Evolutionary conservation across 495 filamentous ascomycete species (phyloP).

Genomic region (Penicillium lagena): DNA sequence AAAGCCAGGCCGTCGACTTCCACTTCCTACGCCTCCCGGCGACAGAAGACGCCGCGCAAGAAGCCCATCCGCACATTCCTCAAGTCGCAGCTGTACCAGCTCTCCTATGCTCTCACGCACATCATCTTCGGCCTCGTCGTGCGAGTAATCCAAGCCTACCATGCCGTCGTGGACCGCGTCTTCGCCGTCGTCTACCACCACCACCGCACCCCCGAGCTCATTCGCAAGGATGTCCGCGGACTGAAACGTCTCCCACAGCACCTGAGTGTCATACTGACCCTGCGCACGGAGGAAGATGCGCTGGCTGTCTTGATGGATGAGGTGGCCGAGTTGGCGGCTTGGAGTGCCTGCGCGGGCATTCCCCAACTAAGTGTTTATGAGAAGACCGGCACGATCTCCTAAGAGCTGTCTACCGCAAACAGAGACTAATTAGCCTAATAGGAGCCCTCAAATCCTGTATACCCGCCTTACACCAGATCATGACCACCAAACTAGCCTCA

Average conservation of each 20-base stretch:
- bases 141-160: constrained; percentile 70
- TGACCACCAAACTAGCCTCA: constrained; percentile 65
- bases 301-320: constrained; percentile 83
- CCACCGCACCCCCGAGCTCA: constrained; percentile 86
- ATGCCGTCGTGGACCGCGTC: constrained; percentile 65
- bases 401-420: too few species aligned
- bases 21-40: constrained; percentile 11
- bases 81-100: constrained; percentile 54
- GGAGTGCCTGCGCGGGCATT: constrained; percentile 85
- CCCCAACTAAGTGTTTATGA: constrained; percentile 84
- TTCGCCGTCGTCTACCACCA: constrained; percentile 84
- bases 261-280: constrained; percentile 76
- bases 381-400: constrained; percentile 60
- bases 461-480: constrained; percentile 63
- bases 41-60: constrained; percentile 27
- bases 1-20: background rate
- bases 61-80: constrained; percentile 62
- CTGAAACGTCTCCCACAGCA: constrained; percentile 71
- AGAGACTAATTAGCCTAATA: constrained; percentile 22
- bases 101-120: constrained; percentile 70
- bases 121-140: constrained; percentile 81
- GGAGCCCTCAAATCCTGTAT: constrained; percentile 84
- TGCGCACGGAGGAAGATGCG: constrained; percentile 64
- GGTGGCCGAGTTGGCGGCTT: constrained; percentile 81
- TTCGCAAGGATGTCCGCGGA: constrained; percentile 76